Evolutionary conservation across 257 asterid genomes (phyloP), one percentile per base, ranked within the genome.

Genomic region (Salvia rosmarinus): DNA sequence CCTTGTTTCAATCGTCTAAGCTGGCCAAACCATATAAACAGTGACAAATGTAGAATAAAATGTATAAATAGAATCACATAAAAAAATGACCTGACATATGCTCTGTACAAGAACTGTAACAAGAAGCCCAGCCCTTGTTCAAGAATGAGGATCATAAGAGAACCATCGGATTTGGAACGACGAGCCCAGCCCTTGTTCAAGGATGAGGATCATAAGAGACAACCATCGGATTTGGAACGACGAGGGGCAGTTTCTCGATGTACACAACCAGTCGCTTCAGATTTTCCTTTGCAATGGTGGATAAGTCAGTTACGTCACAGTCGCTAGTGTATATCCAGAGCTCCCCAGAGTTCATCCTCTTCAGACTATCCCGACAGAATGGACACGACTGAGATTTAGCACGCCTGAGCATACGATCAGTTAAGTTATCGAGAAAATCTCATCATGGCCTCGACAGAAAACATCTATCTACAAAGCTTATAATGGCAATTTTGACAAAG

Each of bases 351-450:
- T 87, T 63, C 74, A 92, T 82, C 65, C 92, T 82, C 70, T 86
- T 85, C 54, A 92, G 88, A 69, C 83, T 78, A 39, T 89, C 92
- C 42, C 98, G 91, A 59, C 98, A 92, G 81, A 88, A 91, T 17
- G 98, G 98, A 79, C 98, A 92, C 4, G 98, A 92, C 68, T 85
- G 87, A 10, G 96, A 92, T 69, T 91, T 81, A 34, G 87, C 79
- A 55, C 85, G 81, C 98, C 96, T 92, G 81, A 11, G 74, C 28
- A 47, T 2, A 68, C 21, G 1, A 40, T 46, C n/a, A 46, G 0
- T 11, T 37, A 1, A 64, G 50, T 13, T 10, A 1, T 11, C 43
- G 32, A 49, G 14, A 40, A 16, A 42, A 51, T 52, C 35, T 56
- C 14, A 9, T 21, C n/a, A n/a, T n/a, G n/a, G n/a, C n/a, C n/a